Conservation (phyloP, 2,329 filamentous ascomycete genomes). For the Fusarium concolor region DNA sequence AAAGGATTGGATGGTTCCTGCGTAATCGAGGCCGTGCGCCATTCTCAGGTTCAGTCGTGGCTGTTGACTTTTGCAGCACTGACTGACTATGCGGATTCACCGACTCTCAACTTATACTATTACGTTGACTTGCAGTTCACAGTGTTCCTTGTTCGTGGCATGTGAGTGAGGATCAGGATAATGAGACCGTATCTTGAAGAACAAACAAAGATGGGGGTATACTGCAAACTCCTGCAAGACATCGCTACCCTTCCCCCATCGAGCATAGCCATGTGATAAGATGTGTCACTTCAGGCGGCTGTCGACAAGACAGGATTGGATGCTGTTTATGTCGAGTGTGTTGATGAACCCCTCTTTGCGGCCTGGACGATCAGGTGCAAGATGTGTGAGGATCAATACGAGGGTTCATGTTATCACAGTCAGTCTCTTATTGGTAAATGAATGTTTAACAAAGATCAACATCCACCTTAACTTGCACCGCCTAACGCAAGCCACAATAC, state of each 20-base stretch:
- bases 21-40: slow-evolving; percentile 18
- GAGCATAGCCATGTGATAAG: slow-evolving; percentile 39
- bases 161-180: slow-evolving; percentile 5
- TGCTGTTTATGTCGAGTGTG: slow-evolving; percentile 11
- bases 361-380: slow-evolving; percentile 17
- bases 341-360: slow-evolving; percentile 23
- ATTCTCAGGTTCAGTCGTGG: slow-evolving; percentile 12
- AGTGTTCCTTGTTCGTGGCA: background rate
- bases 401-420: background rate
- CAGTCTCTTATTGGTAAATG: background rate
- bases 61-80: slow-evolving; percentile 13
- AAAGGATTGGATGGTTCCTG: slow-evolving; percentile 16
- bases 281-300: slow-evolving; percentile 38
- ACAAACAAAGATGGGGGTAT: slow-evolving; percentile 14
- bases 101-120: background rate
- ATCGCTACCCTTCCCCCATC: slow-evolving; percentile 31
- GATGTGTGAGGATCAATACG: slow-evolving; percentile 12
- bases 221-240: slow-evolving; percentile 32
- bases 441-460: background rate
- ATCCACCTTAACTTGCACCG: slow-evolving; percentile 1
- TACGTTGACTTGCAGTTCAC: background rate
- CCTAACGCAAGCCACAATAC: slow-evolving; percentile 20
- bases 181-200: background rate
- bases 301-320: slow-evolving; percentile 29
- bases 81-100: background rate